Evolutionary conservation across 345 rosid genomes (phyloP).

Genomic region (Salix koriyanagi): DNA sequence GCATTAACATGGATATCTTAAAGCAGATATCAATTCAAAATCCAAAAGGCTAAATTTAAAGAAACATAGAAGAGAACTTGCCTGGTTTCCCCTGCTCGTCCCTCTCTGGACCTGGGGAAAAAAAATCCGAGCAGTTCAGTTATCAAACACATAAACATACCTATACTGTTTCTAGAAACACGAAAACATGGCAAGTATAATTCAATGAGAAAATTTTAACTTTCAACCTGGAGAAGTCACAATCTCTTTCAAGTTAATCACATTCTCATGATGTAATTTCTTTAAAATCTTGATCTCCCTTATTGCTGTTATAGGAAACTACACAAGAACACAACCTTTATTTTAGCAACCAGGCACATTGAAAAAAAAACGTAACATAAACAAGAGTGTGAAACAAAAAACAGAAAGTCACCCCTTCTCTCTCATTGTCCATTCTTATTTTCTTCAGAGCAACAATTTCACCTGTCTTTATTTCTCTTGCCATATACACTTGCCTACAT

Average conservation of each 20-base stretch:
- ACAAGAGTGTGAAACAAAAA: not conserved
- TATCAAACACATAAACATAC: not conserved
- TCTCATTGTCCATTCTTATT: conserved; percentile 95
- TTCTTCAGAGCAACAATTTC: conserved; percentile 94
- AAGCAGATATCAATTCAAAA: no score
- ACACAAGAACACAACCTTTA: conserved; percentile 10
- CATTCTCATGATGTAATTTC: conserved; percentile 70
- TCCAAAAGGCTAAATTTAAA: not conserved
- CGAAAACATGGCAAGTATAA: not conserved
- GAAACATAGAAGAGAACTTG: conserved; percentile 24
- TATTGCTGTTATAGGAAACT: conserved; percentile 80
- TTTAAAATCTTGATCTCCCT: conserved; percentile 76
- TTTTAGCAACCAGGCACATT: not conserved
- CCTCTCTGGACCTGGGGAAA: conserved; percentile 68
- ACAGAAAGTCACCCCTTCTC: conserved; percentile 73
- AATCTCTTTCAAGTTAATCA: conserved; percentile 66
- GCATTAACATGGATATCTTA: no score
- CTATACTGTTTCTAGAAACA: not conserved
- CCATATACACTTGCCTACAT: conserved; percentile 96
- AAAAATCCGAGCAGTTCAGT: not conserved
- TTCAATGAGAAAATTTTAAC: not conserved
- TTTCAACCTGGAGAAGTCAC: conserved; percentile 67
- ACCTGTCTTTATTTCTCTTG: conserved; percentile 74
- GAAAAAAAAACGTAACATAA: not conserved
- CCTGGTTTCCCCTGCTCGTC: conserved; percentile 91